Conservation (phyloP, 129 eudicot species). For the Gnaphalium uliginosum region DNA sequence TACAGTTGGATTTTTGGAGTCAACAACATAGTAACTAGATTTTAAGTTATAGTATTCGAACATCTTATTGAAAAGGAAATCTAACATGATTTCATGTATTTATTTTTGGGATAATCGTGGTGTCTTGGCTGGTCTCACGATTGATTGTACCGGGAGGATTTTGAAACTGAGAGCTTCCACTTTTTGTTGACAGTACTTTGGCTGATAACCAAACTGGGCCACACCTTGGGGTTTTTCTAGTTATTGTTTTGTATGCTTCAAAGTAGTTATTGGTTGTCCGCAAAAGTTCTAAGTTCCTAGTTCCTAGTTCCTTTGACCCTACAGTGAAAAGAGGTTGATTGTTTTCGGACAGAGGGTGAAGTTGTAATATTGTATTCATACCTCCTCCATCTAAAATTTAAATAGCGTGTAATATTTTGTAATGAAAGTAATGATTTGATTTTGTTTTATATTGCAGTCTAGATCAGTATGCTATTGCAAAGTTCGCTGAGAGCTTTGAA, state of each 20-base stretch:
- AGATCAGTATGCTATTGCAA: slow-evolving; percentile 94
- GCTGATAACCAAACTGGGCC: no score
- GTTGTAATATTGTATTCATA: background rate
- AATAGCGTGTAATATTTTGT: background rate
- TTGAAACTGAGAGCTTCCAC: no score
- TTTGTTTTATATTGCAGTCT: slow-evolving; percentile 46
- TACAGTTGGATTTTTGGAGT: background rate
- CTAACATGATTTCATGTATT: background rate
- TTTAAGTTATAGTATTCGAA: background rate
- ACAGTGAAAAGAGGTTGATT: background rate
- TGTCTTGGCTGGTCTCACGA: no score
- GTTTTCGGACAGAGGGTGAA: background rate
- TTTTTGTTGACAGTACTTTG: no score
- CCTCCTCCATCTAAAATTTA: background rate
- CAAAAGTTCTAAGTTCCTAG: background rate
- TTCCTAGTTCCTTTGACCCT: background rate
- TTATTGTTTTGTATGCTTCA: background rate
- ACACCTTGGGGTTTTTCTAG: background rate
- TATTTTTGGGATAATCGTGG: no score
- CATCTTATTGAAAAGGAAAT: background rate
- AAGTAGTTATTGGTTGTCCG: background rate
- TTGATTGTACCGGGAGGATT: no score
- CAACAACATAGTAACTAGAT: background rate
- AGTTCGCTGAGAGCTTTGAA: slow-evolving; percentile 94
- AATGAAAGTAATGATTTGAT: background rate